Evolutionary conservation across 192 early-diverging fungal species (phyloP).

Genomic region (Coemansia furcata): DNA sequence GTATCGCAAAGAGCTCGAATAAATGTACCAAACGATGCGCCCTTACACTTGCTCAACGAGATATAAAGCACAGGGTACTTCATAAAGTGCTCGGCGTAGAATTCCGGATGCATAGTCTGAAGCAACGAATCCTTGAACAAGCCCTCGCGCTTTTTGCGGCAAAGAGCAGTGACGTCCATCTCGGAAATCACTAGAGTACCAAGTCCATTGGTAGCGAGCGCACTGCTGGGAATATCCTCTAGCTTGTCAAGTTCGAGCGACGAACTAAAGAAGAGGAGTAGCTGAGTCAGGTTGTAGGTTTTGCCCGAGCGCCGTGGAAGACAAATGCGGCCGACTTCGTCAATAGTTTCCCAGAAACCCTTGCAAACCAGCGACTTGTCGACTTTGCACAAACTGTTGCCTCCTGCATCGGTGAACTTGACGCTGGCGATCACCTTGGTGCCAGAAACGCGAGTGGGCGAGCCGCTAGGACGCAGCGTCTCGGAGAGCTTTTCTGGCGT

Average conservation of each 20-base stretch:
- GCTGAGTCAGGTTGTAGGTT: slow-evolving; percentile 45
- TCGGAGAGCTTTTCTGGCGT: slow-evolving; percentile 32
- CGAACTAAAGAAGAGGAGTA: slow-evolving; percentile 42
- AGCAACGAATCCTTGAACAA: slow-evolving; percentile 34
- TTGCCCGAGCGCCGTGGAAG: slow-evolving; percentile 41
- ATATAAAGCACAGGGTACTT: slow-evolving; percentile 38
- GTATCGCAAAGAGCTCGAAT: slow-evolving; percentile 11
- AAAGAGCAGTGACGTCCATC: slow-evolving; percentile 22
- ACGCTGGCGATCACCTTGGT: slow-evolving; percentile 22
- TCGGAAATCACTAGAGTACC: not conserved
- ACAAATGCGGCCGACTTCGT: slow-evolving; percentile 30
- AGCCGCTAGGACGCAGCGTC: slow-evolving; percentile 30
- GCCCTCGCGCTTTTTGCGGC: slow-evolving; percentile 29
- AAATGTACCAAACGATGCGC: slow-evolving; percentile 3
- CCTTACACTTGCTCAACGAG: slow-evolving; percentile 21
- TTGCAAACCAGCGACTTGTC: slow-evolving; percentile 49
- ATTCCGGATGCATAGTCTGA: slow-evolving; percentile 21
- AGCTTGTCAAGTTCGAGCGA: slow-evolving; percentile 13
- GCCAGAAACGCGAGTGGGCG: slow-evolving; percentile 36
- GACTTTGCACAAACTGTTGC: slow-evolving; percentile 46
- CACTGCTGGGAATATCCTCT: slow-evolving; percentile 6
- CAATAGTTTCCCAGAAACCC: slow-evolving; percentile 35
- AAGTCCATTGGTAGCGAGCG: no score
- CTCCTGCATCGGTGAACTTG: no score
- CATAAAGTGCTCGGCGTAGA: slow-evolving; percentile 40